Base-by-base conservation (phyloP, 257 asterid species). In the Agastache rugosa region DNA sequence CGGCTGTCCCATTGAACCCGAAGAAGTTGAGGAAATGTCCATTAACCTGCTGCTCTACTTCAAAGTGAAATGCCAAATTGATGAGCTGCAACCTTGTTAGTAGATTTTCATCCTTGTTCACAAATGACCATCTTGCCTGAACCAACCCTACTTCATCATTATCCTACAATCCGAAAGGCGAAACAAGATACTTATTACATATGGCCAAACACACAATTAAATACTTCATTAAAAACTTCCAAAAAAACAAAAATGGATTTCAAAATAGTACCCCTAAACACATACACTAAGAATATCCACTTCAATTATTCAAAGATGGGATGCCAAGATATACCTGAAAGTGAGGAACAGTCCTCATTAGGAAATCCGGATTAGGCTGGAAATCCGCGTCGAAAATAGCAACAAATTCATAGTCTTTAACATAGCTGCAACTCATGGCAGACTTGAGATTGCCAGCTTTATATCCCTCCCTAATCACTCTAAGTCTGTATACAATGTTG, bases 1-100 rank as follows among this genome's bases (percentile, higher is more conserved):
- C 98, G 27, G 98, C 98, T 6, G 98, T 93, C 75, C 98, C 98
- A 22, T 93, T 93, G 68, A 93, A 93, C 72, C 98, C 98, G n/a
- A 93, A 93, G 88, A 93, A 93, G 70, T 87, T 86, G 15, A 93
- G 82, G 80, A 89, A 93, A 77, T 83, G 78, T 0, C 98, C 98
- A 48, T 93, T 93, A 35, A 91, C 97, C 55, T 93, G 98, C 83
- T 93, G 98, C 87, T 93, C 98, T 10, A 93, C 97, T 83, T 93
- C 98, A 63, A 93, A 93, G 81, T 93, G 98, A 64, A 93, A 93
- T n/a, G 97, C 97, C 51, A 93, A 83, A 79, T 93, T 93, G 44
- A 93, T 80, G 74, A 84, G 87, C 85, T 93, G 98, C 86, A 93
- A 67, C 76, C 96, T 83, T 1, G 98, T 93, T 45, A 93, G 85